Evolutionary conservation across 2,329 filamentous ascomycete species (phyloP), one percentile per base, ranked within the genome.

Genomic region (Colletotrichum sp.): DNA sequence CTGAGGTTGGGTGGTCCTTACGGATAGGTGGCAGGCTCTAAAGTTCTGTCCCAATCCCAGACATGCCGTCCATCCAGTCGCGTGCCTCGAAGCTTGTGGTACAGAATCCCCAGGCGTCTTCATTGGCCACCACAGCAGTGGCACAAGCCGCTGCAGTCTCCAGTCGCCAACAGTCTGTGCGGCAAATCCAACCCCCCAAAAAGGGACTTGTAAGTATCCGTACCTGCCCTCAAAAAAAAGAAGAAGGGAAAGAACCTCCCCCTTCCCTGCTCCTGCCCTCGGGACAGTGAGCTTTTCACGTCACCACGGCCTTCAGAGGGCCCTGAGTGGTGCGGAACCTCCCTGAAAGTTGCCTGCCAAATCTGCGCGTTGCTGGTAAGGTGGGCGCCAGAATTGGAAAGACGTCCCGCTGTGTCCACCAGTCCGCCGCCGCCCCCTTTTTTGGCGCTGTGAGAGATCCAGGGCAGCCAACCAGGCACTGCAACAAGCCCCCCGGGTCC

Each of bases 131-230:
- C 57, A 32, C 8, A 16, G 24, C 32, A 64, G 32, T 26, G 52
- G 34, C 70, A 69, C 28, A 73, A 65, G 59, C 71, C 73, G 59
- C 70, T 76, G 32, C 28, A 69, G 70, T 69, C 64, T 76, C 44
- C 49, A 26, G 13, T 52, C 52, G 65, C 59, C 65, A 69, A 21
- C 44, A 52, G 74, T 76, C 70, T 69, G 74, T 76, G 74, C 74
- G 70, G 26, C 64, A n/a, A 39, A 64, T 65, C 44, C 64, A 62
- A 57, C 59, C 68, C 59, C 57, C 44, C 57, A 28, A 70, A 52
- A 70, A 70, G 39, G 28, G 69, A 73, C 59, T 26, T 39, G 36
- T 18, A 39, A 18, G 36, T 9, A 39, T 39, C 36, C 36, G 36
- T 39, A 39, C 15, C 15, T 9, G 34, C 7, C 34, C 34, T 36